These are phyloP conservation scores for Kwoniella newhampshirensis DNA, from an alignment of 768 basidiomycete genomes.

Conservation along the genomic window DNA sequence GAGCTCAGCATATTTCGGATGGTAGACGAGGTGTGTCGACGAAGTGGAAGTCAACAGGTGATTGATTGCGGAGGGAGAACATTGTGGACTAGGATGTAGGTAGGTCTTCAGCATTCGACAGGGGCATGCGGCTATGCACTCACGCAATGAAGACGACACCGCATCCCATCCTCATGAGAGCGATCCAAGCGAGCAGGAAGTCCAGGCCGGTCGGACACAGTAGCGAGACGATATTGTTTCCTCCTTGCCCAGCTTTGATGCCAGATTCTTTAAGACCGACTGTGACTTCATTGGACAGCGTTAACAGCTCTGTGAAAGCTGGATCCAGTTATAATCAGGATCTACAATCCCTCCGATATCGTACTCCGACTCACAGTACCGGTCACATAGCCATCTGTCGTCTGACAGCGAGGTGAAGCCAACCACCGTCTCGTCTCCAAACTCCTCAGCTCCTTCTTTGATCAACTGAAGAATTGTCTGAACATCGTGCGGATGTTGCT, in stretches of 20 bases:
- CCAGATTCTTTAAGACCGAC: conserved; percentile 8
- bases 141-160: conserved; percentile 47
- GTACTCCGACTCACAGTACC: conserved; percentile 37
- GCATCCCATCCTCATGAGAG: conserved; percentile 45
- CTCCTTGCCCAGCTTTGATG: neutral
- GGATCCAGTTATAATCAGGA: neutral
- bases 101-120: neutral
- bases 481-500: conserved; percentile 38
- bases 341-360: neutral
- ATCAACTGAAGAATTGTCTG: conserved; percentile 41
- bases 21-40: conserved; percentile 55
- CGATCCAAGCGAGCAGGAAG: conserved; percentile 46
- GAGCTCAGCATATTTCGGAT: conserved; percentile 53
- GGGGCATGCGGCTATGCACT: conserved; percentile 15
- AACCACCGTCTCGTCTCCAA: conserved; percentile 40
- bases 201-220: conserved; percentile 46
- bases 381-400: conserved; percentile 34
- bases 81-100: conserved; percentile 39
- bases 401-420: conserved; percentile 31
- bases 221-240: conserved; percentile 29
- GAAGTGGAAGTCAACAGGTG: conserved; percentile 56
- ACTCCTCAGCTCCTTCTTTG: conserved; percentile 38
- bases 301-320: conserved; percentile 37
- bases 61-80: conserved; percentile 57
- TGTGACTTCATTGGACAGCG: conserved; percentile 15